A percentile compares a stretch with the other conserved stretches of the same genome.
These are phyloP conservation scores for Allium cepa DNA, from an alignment of 106 monocot genomes.

Conservation along the genomic window DNA sequence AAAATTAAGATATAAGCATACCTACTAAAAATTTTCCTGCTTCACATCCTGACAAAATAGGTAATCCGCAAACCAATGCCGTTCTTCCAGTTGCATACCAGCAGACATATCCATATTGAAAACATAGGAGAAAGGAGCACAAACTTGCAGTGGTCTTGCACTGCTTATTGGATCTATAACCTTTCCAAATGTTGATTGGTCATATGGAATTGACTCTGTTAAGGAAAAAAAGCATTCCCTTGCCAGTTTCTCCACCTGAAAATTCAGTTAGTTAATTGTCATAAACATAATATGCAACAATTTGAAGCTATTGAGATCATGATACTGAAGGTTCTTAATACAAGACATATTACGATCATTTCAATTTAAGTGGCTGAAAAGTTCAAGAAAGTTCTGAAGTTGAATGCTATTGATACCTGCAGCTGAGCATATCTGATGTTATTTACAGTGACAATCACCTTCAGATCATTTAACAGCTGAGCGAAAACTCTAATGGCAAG, in stretches of 20 bases:
- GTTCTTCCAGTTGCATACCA: slow-evolving; percentile 15
- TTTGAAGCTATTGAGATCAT: neutral
- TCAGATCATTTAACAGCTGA: slow-evolving; percentile 19
- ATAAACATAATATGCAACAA: too few species aligned
- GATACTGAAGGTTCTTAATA: neutral
- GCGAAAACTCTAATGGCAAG: slow-evolving; percentile 52
- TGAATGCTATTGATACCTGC: slow-evolving; percentile 29
- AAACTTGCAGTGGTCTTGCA: slow-evolving; percentile 35
- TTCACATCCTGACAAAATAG: too few species aligned
- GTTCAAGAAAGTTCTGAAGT: neutral
- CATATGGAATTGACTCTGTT: slow-evolving; percentile 42
- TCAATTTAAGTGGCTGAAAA: neutral
- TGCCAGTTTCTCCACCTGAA: slow-evolving; percentile 71
- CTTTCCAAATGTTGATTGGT: slow-evolving; percentile 38
- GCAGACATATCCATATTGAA: slow-evolving; percentile 48
- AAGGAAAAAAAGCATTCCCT: slow-evolving; percentile 71
- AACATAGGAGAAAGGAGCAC: slow-evolving; percentile 44
- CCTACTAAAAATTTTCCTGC: too few species aligned
- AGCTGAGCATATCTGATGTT: slow-evolving; percentile 49
- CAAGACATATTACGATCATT: neutral
- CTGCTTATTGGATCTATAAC: slow-evolving; percentile 7
- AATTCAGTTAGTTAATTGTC: neutral
- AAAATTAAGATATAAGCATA: too few species aligned
- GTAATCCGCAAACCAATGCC: too few species aligned
- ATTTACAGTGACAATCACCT: slow-evolving; percentile 58